phyloP scores from a whole-genome alignment of 1,139 yeast species.

The Kodamaea sp. region DNA sequence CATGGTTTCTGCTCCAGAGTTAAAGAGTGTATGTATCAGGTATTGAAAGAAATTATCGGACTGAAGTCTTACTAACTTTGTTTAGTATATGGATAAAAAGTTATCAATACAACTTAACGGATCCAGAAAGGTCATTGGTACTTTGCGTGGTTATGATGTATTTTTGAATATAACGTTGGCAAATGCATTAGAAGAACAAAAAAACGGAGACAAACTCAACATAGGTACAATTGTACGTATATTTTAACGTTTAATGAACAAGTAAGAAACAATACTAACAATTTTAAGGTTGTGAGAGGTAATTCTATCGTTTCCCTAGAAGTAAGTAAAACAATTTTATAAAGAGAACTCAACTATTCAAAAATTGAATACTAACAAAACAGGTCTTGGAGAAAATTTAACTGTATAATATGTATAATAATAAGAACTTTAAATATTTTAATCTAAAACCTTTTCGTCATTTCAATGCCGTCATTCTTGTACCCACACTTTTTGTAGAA shows the following conservation, averaged over 20 bases:
- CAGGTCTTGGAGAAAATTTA: conserved; percentile 26
- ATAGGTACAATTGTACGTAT: conserved; percentile 53
- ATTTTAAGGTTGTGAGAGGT: conserved; percentile 48
- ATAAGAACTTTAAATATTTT: neutral
- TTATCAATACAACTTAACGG: conserved; percentile 72
- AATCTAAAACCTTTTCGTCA: conserved; percentile 41
- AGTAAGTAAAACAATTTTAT: conserved; percentile 28
- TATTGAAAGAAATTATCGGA: neutral
- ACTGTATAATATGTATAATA: conserved; percentile 3
- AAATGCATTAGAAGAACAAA: conserved; percentile 63
- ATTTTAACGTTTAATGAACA: neutral
- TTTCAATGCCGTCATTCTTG: conserved; percentile 65
- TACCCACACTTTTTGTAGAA: conserved; percentile 89
- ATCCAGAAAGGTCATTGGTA: conserved; percentile 66
- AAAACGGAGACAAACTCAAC: conserved; percentile 47
- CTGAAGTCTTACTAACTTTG: conserved; percentile 20
- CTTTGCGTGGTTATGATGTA: conserved; percentile 74
- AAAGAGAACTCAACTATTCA: neutral
- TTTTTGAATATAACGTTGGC: conserved; percentile 72
- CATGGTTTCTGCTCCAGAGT: conserved; percentile 68
- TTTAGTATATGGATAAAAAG: conserved; percentile 72
- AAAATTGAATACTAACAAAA: conserved; percentile 6
- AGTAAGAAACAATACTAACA: conserved; percentile 23
- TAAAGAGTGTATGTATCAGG: conserved; percentile 35
- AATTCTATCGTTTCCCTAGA: conserved; percentile 58